Evolutionary conservation across 2,329 filamentous ascomycete genomes (phyloP), one percentile per base, ranked within the genome.

Genomic region (Colletotrichum acutatum): DNA sequence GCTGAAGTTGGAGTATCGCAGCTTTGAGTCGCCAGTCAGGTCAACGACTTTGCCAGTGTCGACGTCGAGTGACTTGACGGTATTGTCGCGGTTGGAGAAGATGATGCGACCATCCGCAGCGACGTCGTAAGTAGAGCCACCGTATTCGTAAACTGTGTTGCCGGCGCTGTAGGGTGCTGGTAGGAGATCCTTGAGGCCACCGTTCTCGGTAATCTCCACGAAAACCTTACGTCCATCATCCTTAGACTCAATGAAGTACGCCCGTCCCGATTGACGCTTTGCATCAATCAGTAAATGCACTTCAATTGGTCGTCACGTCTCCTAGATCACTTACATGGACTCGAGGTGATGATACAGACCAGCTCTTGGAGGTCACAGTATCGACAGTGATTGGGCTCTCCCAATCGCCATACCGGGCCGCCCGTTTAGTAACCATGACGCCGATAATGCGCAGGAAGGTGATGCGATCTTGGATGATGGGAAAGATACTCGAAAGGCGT

Each of bases 141-240:
- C 88, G 64, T 90, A 89, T 73, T 88, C 87, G 72, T 90, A 88
- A 19, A 89, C 84, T 1, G 78, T 81, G 30, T 85, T 87, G 57
- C 80, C 78, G 5, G 83, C 86, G 71, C 82, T 86, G 75, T 85
- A 85, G 0, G 83, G 77, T 3, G 76, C 76, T 0, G 87, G 85
- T 12, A 90, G 79, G 1, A 88, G 77, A 32, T 87, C 83, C 28
- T 78, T 80, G 16, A 77, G 75, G 3, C 78, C 8, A 5, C 42
- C 77, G 9, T 80, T 77, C 2, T 78, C 70, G 12, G 78, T 77
- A 32, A 85, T 77, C 76, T 87, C 83, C 8, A 88, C 80, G 52
- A 90, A 86, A 19, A 81, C 82, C 42, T 77, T 83, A 19, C 84
- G 81, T 6, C 86, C 87, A 53, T 84, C 81, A 16, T 79, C 74